Evolutionary conservation across 805 yeast genomes (phyloP).

Genomic region (Scheffersomyces spartinae): DNA sequence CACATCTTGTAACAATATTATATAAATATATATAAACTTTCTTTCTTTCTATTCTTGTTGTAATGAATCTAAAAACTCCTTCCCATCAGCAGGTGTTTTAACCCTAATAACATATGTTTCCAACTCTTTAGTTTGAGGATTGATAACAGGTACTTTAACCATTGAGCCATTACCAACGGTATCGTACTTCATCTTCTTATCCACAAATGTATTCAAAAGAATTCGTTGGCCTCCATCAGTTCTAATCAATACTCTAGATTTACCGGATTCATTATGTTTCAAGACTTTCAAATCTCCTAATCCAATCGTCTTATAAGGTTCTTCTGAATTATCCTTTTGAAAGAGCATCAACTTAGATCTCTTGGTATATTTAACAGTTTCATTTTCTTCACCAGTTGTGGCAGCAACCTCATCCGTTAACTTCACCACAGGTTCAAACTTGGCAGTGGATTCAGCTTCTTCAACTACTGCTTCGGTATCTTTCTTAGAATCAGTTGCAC

Average conservation of each 20-base stretch:
- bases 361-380: conserved; percentile 49
- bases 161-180: conserved; percentile 53
- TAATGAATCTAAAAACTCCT: conserved; percentile 26
- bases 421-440: conserved; percentile 36
- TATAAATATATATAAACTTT: background rate
- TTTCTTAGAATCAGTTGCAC: conserved; percentile 7
- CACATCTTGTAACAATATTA: background rate
- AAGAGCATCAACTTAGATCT: conserved; percentile 62
- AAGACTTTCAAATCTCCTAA: conserved; percentile 75
- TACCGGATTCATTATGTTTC: conserved; percentile 44
- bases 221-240: conserved; percentile 85
- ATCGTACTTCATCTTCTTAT: conserved; percentile 47
- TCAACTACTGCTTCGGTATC: conserved; percentile 23
- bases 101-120: conserved; percentile 65
- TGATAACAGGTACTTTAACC: conserved; percentile 57
- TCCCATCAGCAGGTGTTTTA: conserved; percentile 63
- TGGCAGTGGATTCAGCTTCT: conserved; percentile 34
- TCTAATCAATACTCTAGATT: conserved; percentile 64
- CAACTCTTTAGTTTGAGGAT: conserved; percentile 38
- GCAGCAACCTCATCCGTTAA: too few relatives aligned
- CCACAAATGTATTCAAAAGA: conserved; percentile 54
- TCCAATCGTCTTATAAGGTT: conserved; percentile 54
- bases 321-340: conserved; percentile 26
- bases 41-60: background rate
- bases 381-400: conserved; percentile 81